phyloP scores from a whole-genome alignment of 2,329 filamentous ascomycete genomes.

The Domatiomyces globalis region DNA sequence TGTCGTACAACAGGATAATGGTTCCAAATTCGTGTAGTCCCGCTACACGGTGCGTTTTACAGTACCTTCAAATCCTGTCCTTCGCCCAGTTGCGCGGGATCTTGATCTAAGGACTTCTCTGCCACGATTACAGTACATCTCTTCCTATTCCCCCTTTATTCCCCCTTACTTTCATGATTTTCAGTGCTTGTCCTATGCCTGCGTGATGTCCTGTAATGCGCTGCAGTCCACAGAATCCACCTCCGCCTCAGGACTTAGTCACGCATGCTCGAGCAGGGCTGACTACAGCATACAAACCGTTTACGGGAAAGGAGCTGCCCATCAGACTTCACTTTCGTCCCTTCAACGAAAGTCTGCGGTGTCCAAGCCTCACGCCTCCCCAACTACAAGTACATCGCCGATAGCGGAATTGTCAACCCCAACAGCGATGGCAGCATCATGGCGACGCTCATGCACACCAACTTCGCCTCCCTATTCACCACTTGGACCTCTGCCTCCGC shows the following conservation, averaged over 20 bases:
- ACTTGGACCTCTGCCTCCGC: not conserved
- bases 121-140: not conserved
- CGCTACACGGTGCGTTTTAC: not conserved
- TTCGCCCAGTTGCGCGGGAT: not conserved
- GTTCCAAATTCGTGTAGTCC: not conserved
- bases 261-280: not conserved
- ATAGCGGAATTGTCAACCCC: not conserved
- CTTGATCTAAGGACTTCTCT: not conserved
- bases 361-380: not conserved
- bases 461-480: not conserved
- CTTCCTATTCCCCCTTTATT: not conserved
- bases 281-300: not conserved
- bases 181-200: not conserved
- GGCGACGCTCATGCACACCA: not conserved
- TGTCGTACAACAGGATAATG: not conserved
- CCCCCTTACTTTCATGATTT: not conserved
- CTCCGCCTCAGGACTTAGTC: not conserved
- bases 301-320: not conserved
- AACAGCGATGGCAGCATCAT: not conserved
- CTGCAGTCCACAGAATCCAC: not conserved
- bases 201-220: not conserved
- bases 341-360: not conserved
- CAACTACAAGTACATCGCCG: not conserved
- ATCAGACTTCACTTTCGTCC: not conserved
- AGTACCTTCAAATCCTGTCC: not conserved